Evolutionary conservation across 2,329 filamentous ascomycete genomes (phyloP).

Genomic region (Pezicula carpinea): DNA sequence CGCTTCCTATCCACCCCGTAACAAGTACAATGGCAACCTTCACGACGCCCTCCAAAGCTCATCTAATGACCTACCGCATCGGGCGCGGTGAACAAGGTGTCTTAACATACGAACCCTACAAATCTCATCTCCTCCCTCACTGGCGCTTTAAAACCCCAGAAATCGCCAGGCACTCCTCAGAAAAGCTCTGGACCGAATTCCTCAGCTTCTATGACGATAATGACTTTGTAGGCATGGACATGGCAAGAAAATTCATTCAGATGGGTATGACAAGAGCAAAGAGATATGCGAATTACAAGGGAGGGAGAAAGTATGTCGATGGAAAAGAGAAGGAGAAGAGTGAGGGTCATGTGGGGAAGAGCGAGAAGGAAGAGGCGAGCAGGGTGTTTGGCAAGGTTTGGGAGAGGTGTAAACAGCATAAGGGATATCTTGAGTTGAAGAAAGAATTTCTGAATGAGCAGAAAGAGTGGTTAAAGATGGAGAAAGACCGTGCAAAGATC

Average conservation of each 20-base stretch:
- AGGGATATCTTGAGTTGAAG: constrained; percentile 40
- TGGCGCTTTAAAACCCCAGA: constrained; percentile 54
- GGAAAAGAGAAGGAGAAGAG: constrained; percentile 36
- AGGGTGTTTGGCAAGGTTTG: constrained; percentile 44
- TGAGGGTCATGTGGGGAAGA: constrained; percentile 37
- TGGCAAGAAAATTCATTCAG: constrained; percentile 59
- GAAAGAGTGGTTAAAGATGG: constrained; percentile 14
- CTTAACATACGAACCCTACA: constrained; percentile 60
- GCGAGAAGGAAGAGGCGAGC: constrained; percentile 46
- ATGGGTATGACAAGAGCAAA: constrained; percentile 62
- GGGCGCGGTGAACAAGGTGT: constrained; percentile 57
- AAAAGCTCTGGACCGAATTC: constrained; percentile 45
- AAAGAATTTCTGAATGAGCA: constrained; percentile 42
- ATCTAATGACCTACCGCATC: constrained; percentile 50
- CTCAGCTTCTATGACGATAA: constrained; percentile 41
- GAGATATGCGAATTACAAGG: constrained; percentile 51
- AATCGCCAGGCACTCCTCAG: constrained; percentile 46
- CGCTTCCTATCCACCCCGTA: no score
- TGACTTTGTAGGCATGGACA: constrained; percentile 62
- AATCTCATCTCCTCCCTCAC: constrained; percentile 51
- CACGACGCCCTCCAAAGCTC: constrained; percentile 19
- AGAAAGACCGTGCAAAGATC: not conserved
- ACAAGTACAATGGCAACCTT: constrained; percentile 13
- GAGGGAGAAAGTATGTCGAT: constrained; percentile 48
- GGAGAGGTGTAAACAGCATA: constrained; percentile 39